These are phyloP conservation scores for Thelonectria olida DNA, from an alignment of 2,329 filamentous ascomycete species.

Conservation along the genomic window DNA sequence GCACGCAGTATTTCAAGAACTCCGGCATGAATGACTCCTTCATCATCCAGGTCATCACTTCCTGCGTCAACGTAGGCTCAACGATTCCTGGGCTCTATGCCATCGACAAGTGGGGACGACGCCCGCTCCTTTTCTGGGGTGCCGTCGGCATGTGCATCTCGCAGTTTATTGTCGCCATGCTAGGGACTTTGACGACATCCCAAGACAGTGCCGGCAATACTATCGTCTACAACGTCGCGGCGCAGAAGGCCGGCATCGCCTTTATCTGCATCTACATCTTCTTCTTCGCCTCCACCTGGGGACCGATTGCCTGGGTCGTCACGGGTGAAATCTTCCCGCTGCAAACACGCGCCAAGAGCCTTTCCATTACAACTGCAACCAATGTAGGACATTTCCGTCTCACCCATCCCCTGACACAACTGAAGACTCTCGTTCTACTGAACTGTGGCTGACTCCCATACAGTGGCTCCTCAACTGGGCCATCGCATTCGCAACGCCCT, in stretches of 20 bases:
- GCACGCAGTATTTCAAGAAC: constrained; percentile 52
- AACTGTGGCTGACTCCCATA: too few species aligned
- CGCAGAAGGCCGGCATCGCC: constrained; percentile 65
- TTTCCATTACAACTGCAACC: constrained; percentile 74
- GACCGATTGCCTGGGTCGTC: constrained; percentile 56
- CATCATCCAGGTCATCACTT: constrained; percentile 50
- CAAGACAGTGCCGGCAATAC: constrained; percentile 60
- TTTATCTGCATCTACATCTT: constrained; percentile 79
- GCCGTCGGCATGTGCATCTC: constrained; percentile 64
- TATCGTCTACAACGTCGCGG: constrained; percentile 59
- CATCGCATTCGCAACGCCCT: constrained; percentile 82
- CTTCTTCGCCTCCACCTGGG: constrained; percentile 79
- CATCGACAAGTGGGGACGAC: constrained; percentile 53
- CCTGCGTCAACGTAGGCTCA: constrained; percentile 49
- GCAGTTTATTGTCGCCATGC: constrained; percentile 63
- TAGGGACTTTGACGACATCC: constrained; percentile 64
- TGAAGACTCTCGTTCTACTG: too few species aligned
- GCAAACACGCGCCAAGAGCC: constrained; percentile 69
- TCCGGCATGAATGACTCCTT: constrained; percentile 49
- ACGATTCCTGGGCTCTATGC: constrained; percentile 50
- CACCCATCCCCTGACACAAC: too few species aligned
- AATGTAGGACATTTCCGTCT: too few species aligned
- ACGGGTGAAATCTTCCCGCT: constrained; percentile 70
- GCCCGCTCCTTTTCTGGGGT: constrained; percentile 72
- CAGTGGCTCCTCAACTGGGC: constrained; percentile 82